Base-by-base conservation (phyloP, 164 flowering plant genomes). In the Echeveria elegans region DNA sequence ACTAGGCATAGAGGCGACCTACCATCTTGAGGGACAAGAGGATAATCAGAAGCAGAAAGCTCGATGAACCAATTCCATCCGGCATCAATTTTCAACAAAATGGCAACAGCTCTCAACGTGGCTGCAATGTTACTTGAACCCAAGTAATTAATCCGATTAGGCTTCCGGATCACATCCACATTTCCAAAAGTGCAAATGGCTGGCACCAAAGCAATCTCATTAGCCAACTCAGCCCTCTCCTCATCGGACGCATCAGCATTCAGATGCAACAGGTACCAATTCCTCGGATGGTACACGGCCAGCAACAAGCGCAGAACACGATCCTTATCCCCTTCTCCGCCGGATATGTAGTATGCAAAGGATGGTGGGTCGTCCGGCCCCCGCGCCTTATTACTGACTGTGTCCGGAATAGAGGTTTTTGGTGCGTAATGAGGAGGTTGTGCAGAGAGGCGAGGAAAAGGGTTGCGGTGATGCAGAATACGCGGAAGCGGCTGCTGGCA, bases 61-160 rank as follows among this genome's bases (percentile, higher is more conserved):
- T 80, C 77, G 53, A 94, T 73, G 61, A 91, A 89, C 99, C 96
- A 94, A 80, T 88, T 82, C 99, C 99, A 94, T 7, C 82, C 89
- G 23, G 72, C 65, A 75, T 94, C 92, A 68, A 94, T 41, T 77
- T 74, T 87, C 82, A 94, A 67, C 59, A 94, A 72, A 50, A 86
- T 73, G 1, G 99, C 77, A 1, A 86, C 99, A 19, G 92, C 99
- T 2, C 82, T 81, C 66, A 92, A 77, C 14, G 82, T 73, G 0
- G 92, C 82, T 0, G 99, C 97, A 0, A 89, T 71, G 66, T 82
- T 70, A 1, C 86, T 75, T 0, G 94, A 70, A 0, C 99, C 99
- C 93, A 87, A 87, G 61, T 82, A 76, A 28, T 85, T 83, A 18
- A 72, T 8, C n/a, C 89, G 81, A 78, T 84, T 86, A 23, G 97